A percentile compares a stretch with the other conserved stretches of the same genome.
Conservation (phyloP, 148 eudicot species). For the Chenopodium formosanum region DNA sequence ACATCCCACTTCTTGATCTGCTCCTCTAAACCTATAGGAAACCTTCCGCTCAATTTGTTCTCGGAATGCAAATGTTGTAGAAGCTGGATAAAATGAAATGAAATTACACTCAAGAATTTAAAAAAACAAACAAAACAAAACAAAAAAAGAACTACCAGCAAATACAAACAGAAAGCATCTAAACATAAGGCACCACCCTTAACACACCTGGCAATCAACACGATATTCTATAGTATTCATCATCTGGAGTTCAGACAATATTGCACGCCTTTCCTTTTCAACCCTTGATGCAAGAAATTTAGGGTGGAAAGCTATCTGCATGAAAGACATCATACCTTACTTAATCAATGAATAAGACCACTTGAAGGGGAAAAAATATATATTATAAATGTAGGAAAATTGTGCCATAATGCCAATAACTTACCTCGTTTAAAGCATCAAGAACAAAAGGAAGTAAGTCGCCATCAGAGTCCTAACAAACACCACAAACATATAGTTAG, state of each 20-base stretch:
- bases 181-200: background rate
- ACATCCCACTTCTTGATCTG: slow-evolving; percentile 99
- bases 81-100: slow-evolving; percentile 46
- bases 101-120: slow-evolving; percentile 14
- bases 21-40: slow-evolving; percentile 97
- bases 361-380: background rate
- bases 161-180: slow-evolving; percentile 1
- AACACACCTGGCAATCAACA: slow-evolving; percentile 93
- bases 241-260: slow-evolving; percentile 97
- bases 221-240: slow-evolving; percentile 99
- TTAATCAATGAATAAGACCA: background rate
- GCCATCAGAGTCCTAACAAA: slow-evolving; percentile 71
- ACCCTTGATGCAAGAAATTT: slow-evolving; percentile 94
- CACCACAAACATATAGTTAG: slow-evolving; percentile 18
- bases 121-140: background rate
- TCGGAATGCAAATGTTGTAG: slow-evolving; percentile 95
- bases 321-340: slow-evolving; percentile 14
- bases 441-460: slow-evolving; percentile 91
- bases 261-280: slow-evolving; percentile 98
- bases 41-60: slow-evolving; percentile 94
- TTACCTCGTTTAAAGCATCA: slow-evolving; percentile 98
- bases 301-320: slow-evolving; percentile 94
- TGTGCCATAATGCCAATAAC: background rate
- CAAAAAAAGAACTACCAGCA: background rate
- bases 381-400: background rate